Evolutionary conservation across 768 basidiomycete genomes (phyloP).

Genomic region (Amanita inopinata): DNA sequence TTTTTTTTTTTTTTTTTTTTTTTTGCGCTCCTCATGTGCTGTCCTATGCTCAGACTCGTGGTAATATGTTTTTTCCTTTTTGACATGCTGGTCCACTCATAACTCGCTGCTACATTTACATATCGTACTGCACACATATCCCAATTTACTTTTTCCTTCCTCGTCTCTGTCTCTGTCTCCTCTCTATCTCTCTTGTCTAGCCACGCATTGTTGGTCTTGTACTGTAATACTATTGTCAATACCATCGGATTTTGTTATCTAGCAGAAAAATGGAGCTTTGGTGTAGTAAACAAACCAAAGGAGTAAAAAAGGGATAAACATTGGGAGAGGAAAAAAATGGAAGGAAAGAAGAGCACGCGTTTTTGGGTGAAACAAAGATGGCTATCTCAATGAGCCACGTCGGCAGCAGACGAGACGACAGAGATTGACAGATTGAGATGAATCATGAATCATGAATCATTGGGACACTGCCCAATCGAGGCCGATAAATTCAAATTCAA

Average conservation of each 20-base stretch:
- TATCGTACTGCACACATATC: background rate
- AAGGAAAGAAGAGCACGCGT: no score
- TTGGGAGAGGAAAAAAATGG: no score
- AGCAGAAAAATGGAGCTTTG: background rate
- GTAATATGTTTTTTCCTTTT: slow-evolving; percentile 6
- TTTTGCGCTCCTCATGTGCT: background rate
- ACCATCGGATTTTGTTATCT: slow-evolving; percentile 12
- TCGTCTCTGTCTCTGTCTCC: slow-evolving; percentile 1
- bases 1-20: slow-evolving; percentile 9
- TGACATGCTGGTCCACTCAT: background rate
- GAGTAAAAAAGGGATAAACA: no score
- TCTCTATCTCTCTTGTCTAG: background rate
- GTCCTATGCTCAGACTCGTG: background rate
- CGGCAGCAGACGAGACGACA: no score
- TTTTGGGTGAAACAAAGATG: no score
- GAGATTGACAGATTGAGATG: no score
- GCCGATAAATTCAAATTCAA: no score
- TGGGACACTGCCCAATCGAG: no score
- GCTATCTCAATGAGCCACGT: no score
- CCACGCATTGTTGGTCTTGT: background rate
- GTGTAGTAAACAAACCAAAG: no score
- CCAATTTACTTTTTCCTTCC: slow-evolving; percentile 2
- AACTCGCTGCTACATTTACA: background rate
- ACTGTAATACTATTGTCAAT: slow-evolving; percentile 13
- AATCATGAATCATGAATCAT: no score